These are phyloP conservation scores for Vachellia pachyceras DNA, from an alignment of 306 rosid genomes.

Conservation along the genomic window DNA sequence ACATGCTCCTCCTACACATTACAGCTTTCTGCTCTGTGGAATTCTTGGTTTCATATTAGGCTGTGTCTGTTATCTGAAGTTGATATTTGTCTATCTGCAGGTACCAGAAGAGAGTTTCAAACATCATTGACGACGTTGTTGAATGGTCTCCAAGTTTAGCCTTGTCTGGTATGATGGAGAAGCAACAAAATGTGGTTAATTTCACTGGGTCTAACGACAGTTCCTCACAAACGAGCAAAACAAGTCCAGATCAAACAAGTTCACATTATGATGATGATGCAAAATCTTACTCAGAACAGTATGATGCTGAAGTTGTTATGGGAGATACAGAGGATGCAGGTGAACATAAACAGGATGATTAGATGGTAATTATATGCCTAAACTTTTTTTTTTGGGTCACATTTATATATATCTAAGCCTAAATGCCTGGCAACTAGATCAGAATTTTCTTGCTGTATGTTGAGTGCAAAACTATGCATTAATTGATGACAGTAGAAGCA, in stretches of 20 bases:
- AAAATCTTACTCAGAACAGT: constrained; percentile 52
- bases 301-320: constrained; percentile 50
- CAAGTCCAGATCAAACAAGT: constrained; percentile 46
- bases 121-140: constrained; percentile 95
- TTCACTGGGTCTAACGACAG: constrained; percentile 56
- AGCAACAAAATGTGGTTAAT: constrained; percentile 68
- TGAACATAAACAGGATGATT: constrained; percentile 58
- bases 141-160: constrained; percentile 98
- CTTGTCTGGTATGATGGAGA: constrained; percentile 96
- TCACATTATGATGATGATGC: constrained; percentile 42
- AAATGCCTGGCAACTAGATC: constrained; percentile 51
- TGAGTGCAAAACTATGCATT: constrained; percentile 71
- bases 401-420: constrained; percentile 37
- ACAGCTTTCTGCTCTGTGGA: background rate
- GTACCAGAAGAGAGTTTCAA: constrained; percentile 88
- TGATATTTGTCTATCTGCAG: constrained; percentile 52
- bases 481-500: constrained; percentile 52
- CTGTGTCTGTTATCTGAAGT: constrained; percentile 19
- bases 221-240: constrained; percentile 47
- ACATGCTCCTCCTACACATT: background rate
- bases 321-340: constrained; percentile 51
- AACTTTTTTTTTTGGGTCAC: constrained; percentile 1
- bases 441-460: constrained; percentile 42
- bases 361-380: constrained; percentile 40
- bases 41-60: background rate